phyloP scores from a whole-genome alignment of 2,329 filamentous ascomycete species.

The Diaporthe sp. region DNA sequence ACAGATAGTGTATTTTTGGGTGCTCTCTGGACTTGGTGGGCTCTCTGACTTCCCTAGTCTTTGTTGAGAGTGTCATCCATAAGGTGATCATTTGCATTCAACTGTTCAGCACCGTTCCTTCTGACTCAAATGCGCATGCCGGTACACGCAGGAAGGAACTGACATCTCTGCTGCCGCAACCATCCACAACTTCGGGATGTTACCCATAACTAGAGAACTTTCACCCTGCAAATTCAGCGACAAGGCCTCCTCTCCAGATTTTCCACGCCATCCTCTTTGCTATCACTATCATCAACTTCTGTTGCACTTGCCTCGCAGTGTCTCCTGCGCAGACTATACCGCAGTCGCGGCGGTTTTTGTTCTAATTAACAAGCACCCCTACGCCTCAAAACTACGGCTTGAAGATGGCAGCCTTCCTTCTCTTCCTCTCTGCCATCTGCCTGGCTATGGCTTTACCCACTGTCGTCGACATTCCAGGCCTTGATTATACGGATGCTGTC shows the following conservation, averaged over 20 bases:
- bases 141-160: not conserved
- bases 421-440: not conserved
- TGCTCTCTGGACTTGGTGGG: not conserved
- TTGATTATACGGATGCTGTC: not conserved
- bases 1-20: not conserved
- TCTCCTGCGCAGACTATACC: not conserved
- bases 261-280: not conserved
- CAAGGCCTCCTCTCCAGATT: no score
- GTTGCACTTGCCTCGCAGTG: not conserved
- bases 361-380: not conserved
- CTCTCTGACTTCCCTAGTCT: no score
- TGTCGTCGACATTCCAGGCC: not conserved
- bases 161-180: not conserved
- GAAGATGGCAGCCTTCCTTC: not conserved
- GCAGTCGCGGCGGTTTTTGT: fast-evolving
- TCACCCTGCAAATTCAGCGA: not conserved
- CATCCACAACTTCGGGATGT: no score
- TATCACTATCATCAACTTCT: not conserved
- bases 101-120: not conserved
- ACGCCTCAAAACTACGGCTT: not conserved
- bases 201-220: not conserved
- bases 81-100: not conserved
- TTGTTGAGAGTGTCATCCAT: not conserved
- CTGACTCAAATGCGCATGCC: not conserved
- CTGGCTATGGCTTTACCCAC: not conserved